Base-by-base conservation (phyloP, 441 rosid species). In the Lepidium campestre region DNA sequence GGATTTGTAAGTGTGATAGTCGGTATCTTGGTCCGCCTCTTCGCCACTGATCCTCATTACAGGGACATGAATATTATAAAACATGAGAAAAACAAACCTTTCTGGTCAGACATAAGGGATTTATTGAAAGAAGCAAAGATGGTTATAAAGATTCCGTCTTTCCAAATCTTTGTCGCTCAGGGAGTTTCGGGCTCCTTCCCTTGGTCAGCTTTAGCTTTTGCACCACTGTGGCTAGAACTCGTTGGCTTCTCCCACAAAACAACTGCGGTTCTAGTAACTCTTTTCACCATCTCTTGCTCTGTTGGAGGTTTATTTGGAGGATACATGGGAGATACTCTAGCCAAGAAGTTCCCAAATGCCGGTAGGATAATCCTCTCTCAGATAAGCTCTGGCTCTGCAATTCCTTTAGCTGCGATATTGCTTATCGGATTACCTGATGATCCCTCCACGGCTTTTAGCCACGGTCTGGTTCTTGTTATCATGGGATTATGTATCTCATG, bases 171-270 rank as follows among this genome's bases (percentile, higher is more conserved):
- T 12, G 90, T 91, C 8, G 93, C 97, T 70, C 97, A 88, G 67
- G 93, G 93, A 12, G 82, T 88, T n/a, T 84, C 87, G 0, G 93
- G 93, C 23, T 73, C 86, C 2, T 86, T 88, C 65, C 87, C 93
- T 4, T 78, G 91, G 87, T 85, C 89, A 19, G 88, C 90, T 66
- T 74, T 84, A 25, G 83, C 93, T 10, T 88, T 91, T 77, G 80
- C 82, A 0, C 71, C 96, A 0, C 79, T 91, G 90, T 88, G 97
- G 96, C 61, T 86, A 25, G 96, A 91, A 64, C 96, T 91, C 13
- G 82, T 77, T 11, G 97, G 96, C 48, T 91, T 85, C 80, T 83
- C 91, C 5, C 91, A 91, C 41, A 57, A 71, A 40, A 77, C 69
- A 42, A 82, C 96, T 0, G 93, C 97, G 58, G 42, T 80, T 22